phyloP scores from a whole-genome alignment of 2,329 filamentous ascomycete species.

The Trichoderma endophyticum region DNA sequence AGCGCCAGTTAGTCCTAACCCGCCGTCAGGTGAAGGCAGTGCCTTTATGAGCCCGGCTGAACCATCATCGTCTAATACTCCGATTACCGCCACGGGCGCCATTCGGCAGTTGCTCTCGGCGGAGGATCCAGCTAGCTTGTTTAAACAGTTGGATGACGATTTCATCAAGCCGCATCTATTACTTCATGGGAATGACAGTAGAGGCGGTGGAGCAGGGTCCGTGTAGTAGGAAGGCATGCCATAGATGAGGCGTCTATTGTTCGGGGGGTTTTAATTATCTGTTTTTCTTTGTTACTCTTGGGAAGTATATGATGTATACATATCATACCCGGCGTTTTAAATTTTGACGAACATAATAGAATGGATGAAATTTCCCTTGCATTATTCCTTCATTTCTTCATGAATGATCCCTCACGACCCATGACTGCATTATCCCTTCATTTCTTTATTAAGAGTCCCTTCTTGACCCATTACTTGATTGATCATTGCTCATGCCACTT shows the following conservation, averaged over 20 bases:
- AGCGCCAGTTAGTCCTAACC: constrained; percentile 27
- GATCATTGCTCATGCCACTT: not conserved
- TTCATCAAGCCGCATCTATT: constrained; percentile 91
- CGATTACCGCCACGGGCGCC: constrained; percentile 70
- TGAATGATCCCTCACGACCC: not conserved
- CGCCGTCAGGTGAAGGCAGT: constrained; percentile 28
- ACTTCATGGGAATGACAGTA: constrained; percentile 61
- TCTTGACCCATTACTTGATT: not conserved
- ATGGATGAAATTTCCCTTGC: not conserved
- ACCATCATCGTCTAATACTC: constrained; percentile 32
- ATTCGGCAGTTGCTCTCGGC: constrained; percentile 78
- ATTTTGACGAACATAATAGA: constrained; percentile 5
- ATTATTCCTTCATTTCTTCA: not conserved
- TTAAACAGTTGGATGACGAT: constrained; percentile 90
- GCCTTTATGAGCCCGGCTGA: constrained; percentile 33
- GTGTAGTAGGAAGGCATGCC: constrained; percentile 19
- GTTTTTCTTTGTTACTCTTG: not conserved
- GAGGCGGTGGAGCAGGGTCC: constrained; percentile 28
- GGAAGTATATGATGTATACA: constrained; percentile 14
- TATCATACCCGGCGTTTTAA: constrained; percentile 17
- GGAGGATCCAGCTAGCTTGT: constrained; percentile 85
- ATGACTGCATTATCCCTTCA: not conserved
- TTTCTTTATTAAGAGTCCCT: not conserved
- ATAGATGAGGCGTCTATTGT: not conserved
- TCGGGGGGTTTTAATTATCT: not conserved